These are phyloP conservation scores for Paxillus involutus DNA, from an alignment of 768 basidiomycete genomes.

Conservation along the genomic window DNA sequence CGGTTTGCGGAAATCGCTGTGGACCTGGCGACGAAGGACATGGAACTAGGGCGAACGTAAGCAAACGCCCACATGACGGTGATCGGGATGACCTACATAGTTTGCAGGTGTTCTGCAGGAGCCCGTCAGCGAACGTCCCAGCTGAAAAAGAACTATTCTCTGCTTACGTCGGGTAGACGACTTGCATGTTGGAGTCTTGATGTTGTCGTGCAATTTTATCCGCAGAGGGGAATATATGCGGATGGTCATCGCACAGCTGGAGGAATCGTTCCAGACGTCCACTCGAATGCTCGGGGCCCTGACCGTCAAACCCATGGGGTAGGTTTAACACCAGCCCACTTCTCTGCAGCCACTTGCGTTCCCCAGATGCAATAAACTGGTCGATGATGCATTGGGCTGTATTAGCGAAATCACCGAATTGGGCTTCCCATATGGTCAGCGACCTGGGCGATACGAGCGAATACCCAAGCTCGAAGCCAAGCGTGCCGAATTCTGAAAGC, in stretches of 20 bases:
- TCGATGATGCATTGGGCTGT: conserved; percentile 95
- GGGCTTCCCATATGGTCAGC: conserved; percentile 94
- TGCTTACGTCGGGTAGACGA: conserved; percentile 87
- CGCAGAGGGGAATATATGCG: conserved; percentile 77
- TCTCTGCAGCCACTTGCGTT: conserved; percentile 94
- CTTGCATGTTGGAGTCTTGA: conserved; percentile 98
- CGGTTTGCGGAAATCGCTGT: conserved; percentile 95
- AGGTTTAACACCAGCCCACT: conserved; percentile 82
- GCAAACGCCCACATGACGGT: neutral
- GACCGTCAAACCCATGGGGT: conserved; percentile 94
- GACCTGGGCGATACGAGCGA: conserved; percentile 90
- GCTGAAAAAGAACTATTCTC: neutral
- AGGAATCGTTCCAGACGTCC: conserved; percentile 91
- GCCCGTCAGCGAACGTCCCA: neutral
- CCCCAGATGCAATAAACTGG: conserved; percentile 93
- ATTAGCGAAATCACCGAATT: conserved; percentile 96
- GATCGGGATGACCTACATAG: conserved; percentile 50
- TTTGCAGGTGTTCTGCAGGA: conserved; percentile 78
- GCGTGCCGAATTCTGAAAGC: conserved; percentile 85
- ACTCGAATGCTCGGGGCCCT: conserved; percentile 95
- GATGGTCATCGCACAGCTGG: conserved; percentile 95
- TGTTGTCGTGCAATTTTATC: conserved; percentile 90
- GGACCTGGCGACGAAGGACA: conserved; percentile 88
- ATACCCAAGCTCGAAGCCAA: conserved; percentile 96
- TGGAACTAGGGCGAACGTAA: conserved; percentile 59